Evolutionary conservation across 2,329 filamentous ascomycete species (phyloP).

Genomic region (Epichloe hybrida): DNA sequence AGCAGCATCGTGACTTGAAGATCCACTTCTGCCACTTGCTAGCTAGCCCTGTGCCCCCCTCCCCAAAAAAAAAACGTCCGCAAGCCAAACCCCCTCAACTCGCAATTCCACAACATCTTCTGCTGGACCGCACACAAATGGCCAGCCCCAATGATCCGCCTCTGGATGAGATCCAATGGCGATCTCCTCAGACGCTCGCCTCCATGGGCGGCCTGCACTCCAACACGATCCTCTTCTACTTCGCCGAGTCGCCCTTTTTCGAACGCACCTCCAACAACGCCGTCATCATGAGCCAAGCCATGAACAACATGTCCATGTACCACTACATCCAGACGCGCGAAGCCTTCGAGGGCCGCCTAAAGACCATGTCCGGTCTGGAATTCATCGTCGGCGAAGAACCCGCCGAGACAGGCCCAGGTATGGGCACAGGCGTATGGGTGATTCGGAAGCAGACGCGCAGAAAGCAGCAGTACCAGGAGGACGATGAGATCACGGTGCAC

Average conservation of each 20-base stretch:
- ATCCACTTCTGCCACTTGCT: no score
- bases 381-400: slow-evolving; percentile 54
- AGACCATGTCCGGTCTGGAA: slow-evolving; percentile 52
- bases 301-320: slow-evolving; percentile 45
- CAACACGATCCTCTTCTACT: slow-evolving; percentile 55
- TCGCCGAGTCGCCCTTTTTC: slow-evolving; percentile 54
- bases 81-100: not conserved
- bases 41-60: not conserved
- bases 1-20: no score
- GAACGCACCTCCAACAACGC: slow-evolving; percentile 56
- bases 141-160: slow-evolving; percentile 34
- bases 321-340: slow-evolving; percentile 46
- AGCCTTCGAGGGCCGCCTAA: slow-evolving; percentile 47
- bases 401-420: slow-evolving; percentile 48
- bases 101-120: not conserved
- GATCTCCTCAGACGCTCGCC: slow-evolving; percentile 33
- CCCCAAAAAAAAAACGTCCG: not conserved
- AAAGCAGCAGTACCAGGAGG: slow-evolving; percentile 39
- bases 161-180: slow-evolving; percentile 57
- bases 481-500: slow-evolving; percentile 47
- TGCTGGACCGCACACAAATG: slow-evolving; percentile 18
- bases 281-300: slow-evolving; percentile 46
- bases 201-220: slow-evolving; percentile 47
- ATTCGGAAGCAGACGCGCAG: slow-evolving; percentile 50
- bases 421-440: slow-evolving; percentile 55